Conservation (phyloP, 1,284 basidiomycete species). For the Vanrija humicola region DNA sequence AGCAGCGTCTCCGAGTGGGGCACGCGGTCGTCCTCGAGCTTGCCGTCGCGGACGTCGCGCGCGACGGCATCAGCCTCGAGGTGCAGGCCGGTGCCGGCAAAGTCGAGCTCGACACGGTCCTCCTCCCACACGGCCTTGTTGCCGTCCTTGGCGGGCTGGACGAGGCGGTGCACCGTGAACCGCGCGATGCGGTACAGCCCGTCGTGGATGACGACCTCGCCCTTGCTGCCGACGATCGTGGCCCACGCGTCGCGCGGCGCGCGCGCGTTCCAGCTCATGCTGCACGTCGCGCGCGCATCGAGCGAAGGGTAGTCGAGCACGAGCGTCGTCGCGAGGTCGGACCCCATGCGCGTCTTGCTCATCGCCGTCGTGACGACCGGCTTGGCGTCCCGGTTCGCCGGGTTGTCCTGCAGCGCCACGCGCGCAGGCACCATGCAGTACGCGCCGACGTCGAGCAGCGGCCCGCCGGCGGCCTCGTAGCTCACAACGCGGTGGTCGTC, state of each 20-base stretch:
- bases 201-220: slow-evolving; percentile 10
- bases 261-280: slow-evolving; percentile 4
- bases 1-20: slow-evolving; percentile 40
- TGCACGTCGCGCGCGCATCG: slow-evolving; percentile 22
- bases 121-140: slow-evolving; percentile 13
- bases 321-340: slow-evolving; percentile 41
- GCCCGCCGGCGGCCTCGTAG: slow-evolving; percentile 51
- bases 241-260: slow-evolving; percentile 2
- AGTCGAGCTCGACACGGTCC: slow-evolving; percentile 25
- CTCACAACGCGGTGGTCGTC: slow-evolving; percentile 47
- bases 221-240: slow-evolving; percentile 8
- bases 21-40: slow-evolving; percentile 37
- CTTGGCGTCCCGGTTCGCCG: slow-evolving; percentile 27
- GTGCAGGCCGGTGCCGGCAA: slow-evolving; percentile 38
- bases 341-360: slow-evolving; percentile 40
- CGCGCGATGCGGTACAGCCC: slow-evolving; percentile 4
- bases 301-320: slow-evolving; percentile 41
- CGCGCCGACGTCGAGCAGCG: slow-evolving; percentile 52
- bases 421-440: slow-evolving; percentile 26
- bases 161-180: slow-evolving; percentile 1
- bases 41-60: slow-evolving; percentile 39
- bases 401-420: slow-evolving; percentile 28
- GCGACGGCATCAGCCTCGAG: slow-evolving; percentile 51
- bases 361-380: slow-evolving; percentile 38
- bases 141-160: not conserved